These are phyloP conservation scores for Nissolia schottii DNA, from an alignment of 306 rosid species.

Conservation along the genomic window DNA sequence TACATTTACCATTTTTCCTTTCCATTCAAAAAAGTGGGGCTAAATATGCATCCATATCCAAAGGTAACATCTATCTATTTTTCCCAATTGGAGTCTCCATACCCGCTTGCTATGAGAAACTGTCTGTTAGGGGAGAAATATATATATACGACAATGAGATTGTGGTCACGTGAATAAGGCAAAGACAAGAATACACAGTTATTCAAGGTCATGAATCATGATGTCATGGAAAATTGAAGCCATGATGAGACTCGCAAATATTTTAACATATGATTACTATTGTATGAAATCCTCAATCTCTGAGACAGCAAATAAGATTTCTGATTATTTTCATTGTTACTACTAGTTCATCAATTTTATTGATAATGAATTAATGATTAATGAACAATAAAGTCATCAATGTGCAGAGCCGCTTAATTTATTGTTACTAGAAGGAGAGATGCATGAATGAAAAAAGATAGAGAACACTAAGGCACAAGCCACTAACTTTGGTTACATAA, in stretches of 20 bases:
- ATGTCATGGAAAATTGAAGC: background rate
- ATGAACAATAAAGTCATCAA: background rate
- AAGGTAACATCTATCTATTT: background rate
- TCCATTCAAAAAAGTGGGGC: background rate
- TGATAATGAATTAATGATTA: background rate
- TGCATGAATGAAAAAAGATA: background rate
- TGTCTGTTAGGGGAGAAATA: slow-evolving; percentile 11
- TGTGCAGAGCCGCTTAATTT: background rate
- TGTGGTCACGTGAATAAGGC: background rate
- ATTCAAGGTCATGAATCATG: slow-evolving; percentile 1
- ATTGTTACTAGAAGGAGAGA: background rate
- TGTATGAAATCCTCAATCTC: background rate
- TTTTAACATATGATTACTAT: background rate
- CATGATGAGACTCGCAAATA: background rate
- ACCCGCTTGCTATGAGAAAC: slow-evolving; percentile 22
- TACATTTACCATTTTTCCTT: background rate
- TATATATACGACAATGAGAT: background rate
- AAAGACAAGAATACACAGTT: background rate
- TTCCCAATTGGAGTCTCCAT: slow-evolving; percentile 2
- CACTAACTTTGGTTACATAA: background rate
- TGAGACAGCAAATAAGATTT: background rate
- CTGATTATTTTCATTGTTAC: background rate
- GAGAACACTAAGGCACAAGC: background rate
- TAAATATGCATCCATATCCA: slow-evolving; percentile 20
- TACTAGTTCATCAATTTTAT: background rate